Base-by-base conservation (phyloP, 1,139 yeast species). In the Yamadazyma trypodendri region DNA sequence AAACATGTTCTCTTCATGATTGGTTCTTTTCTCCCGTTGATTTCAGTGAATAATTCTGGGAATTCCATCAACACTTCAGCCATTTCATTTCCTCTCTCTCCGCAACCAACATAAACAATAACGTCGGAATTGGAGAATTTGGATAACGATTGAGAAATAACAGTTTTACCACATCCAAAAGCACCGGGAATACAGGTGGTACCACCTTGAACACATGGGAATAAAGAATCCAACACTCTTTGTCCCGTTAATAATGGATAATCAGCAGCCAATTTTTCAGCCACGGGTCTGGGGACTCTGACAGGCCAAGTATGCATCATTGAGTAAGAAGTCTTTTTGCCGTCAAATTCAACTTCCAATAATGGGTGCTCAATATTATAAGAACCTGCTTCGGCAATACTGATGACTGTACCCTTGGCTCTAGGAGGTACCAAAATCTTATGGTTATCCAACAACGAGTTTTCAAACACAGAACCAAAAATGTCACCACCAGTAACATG, bases 181-280 rank as follows among this genome's bases (percentile, higher is more conserved):
- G 99, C 99, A 68, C 99, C 99, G 34, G 99, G 99, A 62, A 92
- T 92, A 83, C 98, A 94, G 31, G 99, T 92, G 36, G 99, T 92
- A 75, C 99, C 99, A 72, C 99, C 98, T 75, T 94, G 98, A 53
- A 94, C 99, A 79, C 95, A 87, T 37, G 99, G 98, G 79, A 92
- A 94, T 50, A 92, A 78, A 27, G 98, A 84, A 65, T 92, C 99
- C 65, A 92, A 77, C 39, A 92, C 99, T 77, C 98, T 87, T 74
- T 92, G 99, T 55, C 99, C 99, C 24, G 99, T 92, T 56, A 92
- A 77, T 56, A 94, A 77, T 41, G 99, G 99, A 63, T 84, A 79
- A 65, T 90, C 92, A 34, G 98, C 97, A 42, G 95, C 71, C 48
- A 88, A 70, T 62, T 90, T 89, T 63, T 88, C 95, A 38, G 97